Base-by-base conservation (phyloP, 2,329 filamentous ascomycete species). In the Gremmenia infestans region DNA sequence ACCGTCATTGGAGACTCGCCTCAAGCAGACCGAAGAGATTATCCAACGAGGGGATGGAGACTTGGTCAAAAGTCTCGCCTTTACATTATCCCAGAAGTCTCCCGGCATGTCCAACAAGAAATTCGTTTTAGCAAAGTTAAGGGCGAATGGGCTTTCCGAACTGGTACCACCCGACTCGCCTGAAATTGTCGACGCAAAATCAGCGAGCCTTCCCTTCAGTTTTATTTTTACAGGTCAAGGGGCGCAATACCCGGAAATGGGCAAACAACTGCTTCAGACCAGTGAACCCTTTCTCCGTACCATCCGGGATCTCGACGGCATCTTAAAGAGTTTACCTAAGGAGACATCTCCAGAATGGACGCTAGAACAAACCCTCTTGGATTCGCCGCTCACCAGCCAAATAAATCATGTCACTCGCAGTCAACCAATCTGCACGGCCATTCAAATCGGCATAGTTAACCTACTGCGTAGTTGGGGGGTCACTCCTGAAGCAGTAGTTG, bases 361-460 rank as follows among this genome's bases (percentile, higher is more conserved):
- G 5, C n/a, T 49, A 14, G 28, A 35, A 14, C 15, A n/a, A 4
- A 40, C 50, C 8, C 61, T 66, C 39, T 46, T 39, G 17, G 53
- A 45, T 12, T 35, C 48, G 39, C 19, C 28, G 22, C n/a, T 39
- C 19, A 36, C 43, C 37, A 32, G 22, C 43, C 56, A 12, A 57
- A 45, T 40, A 23, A 23, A 47, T 28, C 17, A 32, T 49, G n/a
- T 50, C 37, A 25, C 19, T 14, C 19, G 19, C 7, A 28, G 19
- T n/a, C 60, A 63, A 28, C 50, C 60, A 8, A n/a, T 63, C 4
- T 64, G 55, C 47, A 64, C 63, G 0, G 74, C 76, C 0, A 58
- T 81, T 3, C 78, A 81, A 61, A 65, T 81, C 3, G 61, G 72
- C 0, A 60, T 80, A 2, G 71, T 74, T 0, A 67, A 74, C 8